phyloP scores from a whole-genome alignment of 352 stramenopile species.

The Globisporangium splendens region DNA sequence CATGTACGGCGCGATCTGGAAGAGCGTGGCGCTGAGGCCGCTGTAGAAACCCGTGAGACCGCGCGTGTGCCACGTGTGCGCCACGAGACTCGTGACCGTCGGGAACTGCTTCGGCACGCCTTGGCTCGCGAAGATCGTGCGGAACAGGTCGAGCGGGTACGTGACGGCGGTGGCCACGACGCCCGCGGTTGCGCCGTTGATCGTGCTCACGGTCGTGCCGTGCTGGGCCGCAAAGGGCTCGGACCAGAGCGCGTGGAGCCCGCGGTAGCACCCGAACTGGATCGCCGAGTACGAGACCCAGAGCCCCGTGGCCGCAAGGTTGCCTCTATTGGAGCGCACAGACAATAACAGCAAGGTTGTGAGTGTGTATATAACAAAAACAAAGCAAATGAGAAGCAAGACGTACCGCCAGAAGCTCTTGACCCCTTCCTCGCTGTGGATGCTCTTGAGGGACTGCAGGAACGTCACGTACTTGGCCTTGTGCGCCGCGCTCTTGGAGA shows the following conservation, averaged over 20 bases:
- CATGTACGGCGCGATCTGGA: slow-evolving; percentile 96
- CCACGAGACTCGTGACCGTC: slow-evolving; percentile 72
- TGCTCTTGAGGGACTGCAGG: slow-evolving; percentile 51
- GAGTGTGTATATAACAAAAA: too few relatives aligned
- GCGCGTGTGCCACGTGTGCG: slow-evolving; percentile 63
- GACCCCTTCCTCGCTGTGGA: slow-evolving; percentile 78
- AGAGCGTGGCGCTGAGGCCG: slow-evolving; percentile 77
- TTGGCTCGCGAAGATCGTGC: slow-evolving; percentile 92
- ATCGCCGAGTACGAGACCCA: slow-evolving; percentile 83
- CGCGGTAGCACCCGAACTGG: slow-evolving; percentile 71
- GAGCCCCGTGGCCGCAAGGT: slow-evolving; percentile 67
- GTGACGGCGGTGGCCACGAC: slow-evolving; percentile 86
- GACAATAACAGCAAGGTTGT: too few relatives aligned
- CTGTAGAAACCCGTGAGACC: slow-evolving; percentile 89
- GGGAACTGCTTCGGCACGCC: slow-evolving; percentile 81
- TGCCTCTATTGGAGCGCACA: slow-evolving; percentile 25
- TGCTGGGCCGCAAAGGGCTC: slow-evolving; percentile 18
- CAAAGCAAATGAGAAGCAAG: too few relatives aligned
- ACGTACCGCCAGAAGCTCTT: slow-evolving; percentile 70
- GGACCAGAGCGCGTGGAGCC: slow-evolving; percentile 39
- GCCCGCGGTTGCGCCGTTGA: slow-evolving; percentile 84
- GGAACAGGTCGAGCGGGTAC: slow-evolving; percentile 94
- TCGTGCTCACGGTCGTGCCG: slow-evolving; percentile 43
- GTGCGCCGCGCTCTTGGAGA: slow-evolving; percentile 15
- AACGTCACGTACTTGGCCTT: slow-evolving; percentile 51